Evolutionary conservation across 495 filamentous ascomycete genomes (phyloP).

Genomic region (Cudoniella acicularis): DNA sequence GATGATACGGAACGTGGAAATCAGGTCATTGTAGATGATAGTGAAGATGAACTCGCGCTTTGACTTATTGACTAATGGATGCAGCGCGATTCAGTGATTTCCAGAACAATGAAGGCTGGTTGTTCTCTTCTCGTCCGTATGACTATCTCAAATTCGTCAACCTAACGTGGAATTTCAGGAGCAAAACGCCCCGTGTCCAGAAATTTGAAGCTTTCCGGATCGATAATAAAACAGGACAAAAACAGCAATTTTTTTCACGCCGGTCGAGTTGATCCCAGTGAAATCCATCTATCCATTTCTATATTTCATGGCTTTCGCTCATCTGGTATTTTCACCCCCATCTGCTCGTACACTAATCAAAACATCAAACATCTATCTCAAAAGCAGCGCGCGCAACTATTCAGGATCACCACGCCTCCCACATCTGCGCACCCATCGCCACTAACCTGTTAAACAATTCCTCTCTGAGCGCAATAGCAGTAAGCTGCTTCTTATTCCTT

Average conservation of each 20-base stretch:
- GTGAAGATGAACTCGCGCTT: slow-evolving; percentile 24
- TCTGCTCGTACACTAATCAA: not conserved
- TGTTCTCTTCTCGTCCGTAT: not conserved
- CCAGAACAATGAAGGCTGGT: not conserved
- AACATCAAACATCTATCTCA: not conserved
- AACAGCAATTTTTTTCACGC: no score
- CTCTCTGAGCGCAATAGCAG: slow-evolving; percentile 69
- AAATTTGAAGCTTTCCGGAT: no score
- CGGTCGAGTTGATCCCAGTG: no score
- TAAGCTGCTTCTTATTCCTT: slow-evolving; percentile 57
- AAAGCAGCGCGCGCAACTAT: not conserved
- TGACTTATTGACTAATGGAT: not conserved
- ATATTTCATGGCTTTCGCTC: no score
- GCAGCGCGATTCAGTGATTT: not conserved
- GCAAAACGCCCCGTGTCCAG: no score
- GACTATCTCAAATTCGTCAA: no score
- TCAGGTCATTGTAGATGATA: slow-evolving; percentile 10
- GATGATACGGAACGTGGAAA: slow-evolving; percentile 32
- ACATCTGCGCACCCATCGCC: slow-evolving; percentile 81
- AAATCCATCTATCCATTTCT: no score
- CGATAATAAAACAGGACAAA: no score
- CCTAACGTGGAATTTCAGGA: no score
- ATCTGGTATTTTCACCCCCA: no score
- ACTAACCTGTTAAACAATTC: slow-evolving; percentile 84
- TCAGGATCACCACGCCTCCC: slow-evolving; percentile 67